Percentiles rank a stretch among this genome's conserved stretches.
These are phyloP conservation scores for Aureobasidium sp. DNA, from an alignment of 2,329 filamentous ascomycete species.

Conservation along the genomic window DNA sequence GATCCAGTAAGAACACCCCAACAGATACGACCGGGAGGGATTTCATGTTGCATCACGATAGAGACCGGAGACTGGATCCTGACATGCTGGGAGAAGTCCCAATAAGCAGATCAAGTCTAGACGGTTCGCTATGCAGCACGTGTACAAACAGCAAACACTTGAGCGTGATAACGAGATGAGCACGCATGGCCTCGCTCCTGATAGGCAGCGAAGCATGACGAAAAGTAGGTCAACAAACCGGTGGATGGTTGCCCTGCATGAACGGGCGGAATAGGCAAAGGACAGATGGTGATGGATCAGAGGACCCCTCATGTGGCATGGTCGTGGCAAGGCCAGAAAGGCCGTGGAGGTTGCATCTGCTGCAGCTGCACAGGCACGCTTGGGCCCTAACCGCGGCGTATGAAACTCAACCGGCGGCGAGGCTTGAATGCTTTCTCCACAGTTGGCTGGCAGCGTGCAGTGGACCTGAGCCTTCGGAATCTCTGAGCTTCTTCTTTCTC, in stretches of 20 bases:
- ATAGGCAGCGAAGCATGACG: background rate
- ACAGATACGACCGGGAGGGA: background rate
- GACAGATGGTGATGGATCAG: background rate
- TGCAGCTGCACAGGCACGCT: background rate
- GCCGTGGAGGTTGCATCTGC: background rate
- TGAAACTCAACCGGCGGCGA: constrained; percentile 1
- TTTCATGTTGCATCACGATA: background rate
- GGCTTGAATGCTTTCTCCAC: constrained; percentile 12
- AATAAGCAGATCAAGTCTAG: background rate
- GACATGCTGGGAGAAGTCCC: background rate
- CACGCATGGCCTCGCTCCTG: background rate
- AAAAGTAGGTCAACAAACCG: background rate
- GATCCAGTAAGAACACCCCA: background rate
- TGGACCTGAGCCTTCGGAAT: background rate
- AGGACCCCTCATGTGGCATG: background rate
- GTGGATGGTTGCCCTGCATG: background rate
- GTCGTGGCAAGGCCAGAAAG: background rate
- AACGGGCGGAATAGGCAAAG: background rate
- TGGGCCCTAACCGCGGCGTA: background rate
- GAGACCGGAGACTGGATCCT: background rate
- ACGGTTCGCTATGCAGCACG: constrained; percentile 3
- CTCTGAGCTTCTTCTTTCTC: constrained; percentile 4
- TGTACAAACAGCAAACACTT: constrained; percentile 1
- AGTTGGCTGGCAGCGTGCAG: background rate
- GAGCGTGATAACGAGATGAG: background rate